Evolutionary conservation across 441 rosid genomes (phyloP).

Genomic region (Croton laevigatus): DNA sequence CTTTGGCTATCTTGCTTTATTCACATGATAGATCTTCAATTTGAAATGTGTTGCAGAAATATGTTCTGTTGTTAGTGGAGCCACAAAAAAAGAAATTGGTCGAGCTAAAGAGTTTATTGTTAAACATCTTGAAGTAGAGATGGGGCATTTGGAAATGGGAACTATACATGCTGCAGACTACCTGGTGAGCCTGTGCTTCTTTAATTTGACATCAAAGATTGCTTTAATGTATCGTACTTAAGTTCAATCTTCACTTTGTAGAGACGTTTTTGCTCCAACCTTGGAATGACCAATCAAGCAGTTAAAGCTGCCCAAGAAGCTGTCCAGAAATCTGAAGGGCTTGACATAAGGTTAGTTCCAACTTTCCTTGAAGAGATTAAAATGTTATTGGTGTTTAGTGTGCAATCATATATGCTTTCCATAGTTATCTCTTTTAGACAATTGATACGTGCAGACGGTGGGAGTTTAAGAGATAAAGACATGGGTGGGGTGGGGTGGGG

Average conservation of each 20-base stretch:
- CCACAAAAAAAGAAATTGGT: conserved; percentile 36
- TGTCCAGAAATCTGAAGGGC: conserved; percentile 38
- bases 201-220: background rate
- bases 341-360: conserved; percentile 33
- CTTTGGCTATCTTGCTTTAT: conserved; percentile 1
- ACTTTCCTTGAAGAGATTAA: background rate
- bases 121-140: conserved; percentile 27
- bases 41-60: conserved; percentile 24
- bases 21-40: background rate
- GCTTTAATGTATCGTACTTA: background rate
- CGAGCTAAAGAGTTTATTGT: conserved; percentile 31
- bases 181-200: conserved; percentile 18
- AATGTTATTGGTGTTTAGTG: background rate
- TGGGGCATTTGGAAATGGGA: conserved; percentile 26
- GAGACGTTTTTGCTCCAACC: conserved; percentile 41
- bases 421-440: background rate
- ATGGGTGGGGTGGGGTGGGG: too few relatives aligned
- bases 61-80: conserved; percentile 25
- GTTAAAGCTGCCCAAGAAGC: conserved; percentile 44
- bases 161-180: conserved; percentile 61
- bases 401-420: background rate
- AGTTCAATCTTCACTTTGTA: conserved; percentile 10
- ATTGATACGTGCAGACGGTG: too few relatives aligned
- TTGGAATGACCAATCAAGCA: conserved; percentile 38
- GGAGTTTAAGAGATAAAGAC: too few relatives aligned